Evolutionary conservation across 2,329 filamentous ascomycete species (phyloP), one percentile per base, ranked within the genome.

Genomic region (Trichoderma polysporum): DNA sequence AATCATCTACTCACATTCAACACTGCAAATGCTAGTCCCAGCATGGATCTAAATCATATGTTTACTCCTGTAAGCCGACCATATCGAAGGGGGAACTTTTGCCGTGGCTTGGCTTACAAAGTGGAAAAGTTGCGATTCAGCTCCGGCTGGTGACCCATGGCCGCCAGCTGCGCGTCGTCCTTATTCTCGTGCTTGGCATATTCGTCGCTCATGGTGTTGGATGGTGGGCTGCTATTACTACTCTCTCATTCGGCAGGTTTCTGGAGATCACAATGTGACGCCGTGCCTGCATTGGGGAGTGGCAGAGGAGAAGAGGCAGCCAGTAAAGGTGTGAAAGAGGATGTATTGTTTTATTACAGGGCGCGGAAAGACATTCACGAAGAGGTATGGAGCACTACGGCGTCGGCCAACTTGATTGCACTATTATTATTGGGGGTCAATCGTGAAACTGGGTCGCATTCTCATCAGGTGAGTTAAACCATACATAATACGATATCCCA

Each of bases 21-120:
- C 35, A 83, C 82, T n/a, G 80, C 80, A 70, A 82, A 82, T 8
- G 80, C 80, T 12, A 82, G 69, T 0, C 80, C 80, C 6, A 82
- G 73, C 81, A 83, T 83, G 2, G 74, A 71, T 45, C 68, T 71
- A 50, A n/a, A 50, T 4, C 29, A 22, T n/a, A 53, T 4, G 2
- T 22, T 17, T 8, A 29, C 19, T 19, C 13, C 9, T 50, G 49
- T 63, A n/a, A 54, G 60, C 27, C 39, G 27, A 45, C 25, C 25
- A 17, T 35, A 35, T 45, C 9, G n/a, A 37, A n/a, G 31, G 17
- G 19, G 39, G 31, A 3, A 9, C 15, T 4, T 39, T 47, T 53
- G 27, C 37, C 35, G 19, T 1, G 37, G 12, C 9, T 19, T 7
- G 47, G 35, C 67, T 65, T 67, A 72, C 70, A 73, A 56, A n/a